Conservation (phyloP, 1,284 basidiomycete genomes). For the Thelephora terrestris region DNA sequence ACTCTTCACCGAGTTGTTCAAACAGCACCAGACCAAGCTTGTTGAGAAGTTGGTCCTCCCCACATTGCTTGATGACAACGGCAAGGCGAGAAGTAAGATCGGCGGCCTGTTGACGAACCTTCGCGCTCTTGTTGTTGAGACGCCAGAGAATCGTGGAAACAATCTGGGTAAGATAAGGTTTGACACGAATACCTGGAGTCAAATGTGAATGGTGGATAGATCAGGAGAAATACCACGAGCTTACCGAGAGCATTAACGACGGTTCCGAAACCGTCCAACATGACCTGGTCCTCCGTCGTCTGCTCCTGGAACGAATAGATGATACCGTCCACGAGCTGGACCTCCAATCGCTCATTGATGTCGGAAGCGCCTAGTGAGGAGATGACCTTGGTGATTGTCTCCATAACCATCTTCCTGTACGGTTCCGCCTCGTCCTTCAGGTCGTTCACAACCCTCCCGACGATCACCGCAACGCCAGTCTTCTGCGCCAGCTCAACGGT, state of each 20-base stretch:
- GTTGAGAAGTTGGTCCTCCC: constrained; percentile 91
- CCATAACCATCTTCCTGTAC: constrained; percentile 99
- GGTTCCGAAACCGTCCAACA: constrained; percentile 97
- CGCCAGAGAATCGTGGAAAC: constrained; percentile 99
- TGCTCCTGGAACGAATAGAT: constrained; percentile 99
- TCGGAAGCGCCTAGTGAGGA: constrained; percentile 90
- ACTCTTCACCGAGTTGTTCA: constrained; percentile 98
- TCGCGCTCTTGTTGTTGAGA: constrained; percentile 98
- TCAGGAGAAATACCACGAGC: constrained; percentile 8
- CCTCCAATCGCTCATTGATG: constrained; percentile 92
- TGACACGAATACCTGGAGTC: constrained; percentile 83
- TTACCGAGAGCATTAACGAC: constrained; percentile 86
- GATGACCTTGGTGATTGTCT: constrained; percentile 97
- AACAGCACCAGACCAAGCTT: constrained; percentile 97
- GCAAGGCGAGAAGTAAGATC: constrained; percentile 93
- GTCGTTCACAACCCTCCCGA: constrained; percentile 91
- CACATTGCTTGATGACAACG: constrained; percentile 97
- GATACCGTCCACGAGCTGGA: constrained; percentile 93
- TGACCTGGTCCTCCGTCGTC: constrained; percentile 96
- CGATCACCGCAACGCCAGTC: constrained; percentile 91
- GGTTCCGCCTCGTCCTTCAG: constrained; percentile 96
- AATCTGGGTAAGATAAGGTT: constrained; percentile 97
- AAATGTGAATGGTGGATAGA: background rate
- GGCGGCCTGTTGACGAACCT: constrained; percentile 97
- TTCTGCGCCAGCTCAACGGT: constrained; percentile 98